Evolutionary conservation across 352 stramenopile species (phyloP), one percentile per base, ranked within the genome.

Genomic region (Globisporangium nagaii): DNA sequence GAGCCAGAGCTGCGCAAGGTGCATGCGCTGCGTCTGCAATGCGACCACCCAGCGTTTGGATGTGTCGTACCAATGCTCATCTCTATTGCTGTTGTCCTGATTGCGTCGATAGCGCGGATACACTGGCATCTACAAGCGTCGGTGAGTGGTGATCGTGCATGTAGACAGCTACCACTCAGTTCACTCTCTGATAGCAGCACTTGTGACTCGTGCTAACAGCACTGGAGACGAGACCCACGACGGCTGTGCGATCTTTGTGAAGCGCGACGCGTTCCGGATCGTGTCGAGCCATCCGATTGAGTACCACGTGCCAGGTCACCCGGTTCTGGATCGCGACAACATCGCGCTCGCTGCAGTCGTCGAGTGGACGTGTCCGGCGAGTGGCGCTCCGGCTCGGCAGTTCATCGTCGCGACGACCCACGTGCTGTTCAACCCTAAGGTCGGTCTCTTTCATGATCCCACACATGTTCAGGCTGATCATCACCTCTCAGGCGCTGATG

Each of bases 391-490:
- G 6, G 60, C 64, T 0, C 54, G 63, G 36, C 76, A 63, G 11
- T 81, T 87, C 28, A 34, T 87, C 4, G 57, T 87, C 15, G 72
- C 75, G n/a, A 87, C 74, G 39, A 89, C 79, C 12, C 79, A 89
- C 49, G 54, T 89, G 43, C 63, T 89, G 13, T 89, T 89, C 59
- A 89, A 89, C 32, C 79, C 79, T 2, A 71, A 73, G 41, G 79
- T 89, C 41, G 19, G 66, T 53, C 1, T 15, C 7, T 35, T 11
- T 31, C 12, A 9, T 13, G 7, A 11, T 31, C 22, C 11, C 22
- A 20, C 24, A 13, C 34, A 6, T 39, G 13, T 39, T 37, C 32
- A n/a, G n/a, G n/a, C n/a, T n/a, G n/a, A n/a, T n/a, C n/a, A n/a
- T n/a, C n/a, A n/a, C n/a, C n/a, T n/a, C n/a, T n/a, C n/a, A n/a